Base-by-base conservation (phyloP, 83 land plant genomes). In the Larix sibirica region DNA sequence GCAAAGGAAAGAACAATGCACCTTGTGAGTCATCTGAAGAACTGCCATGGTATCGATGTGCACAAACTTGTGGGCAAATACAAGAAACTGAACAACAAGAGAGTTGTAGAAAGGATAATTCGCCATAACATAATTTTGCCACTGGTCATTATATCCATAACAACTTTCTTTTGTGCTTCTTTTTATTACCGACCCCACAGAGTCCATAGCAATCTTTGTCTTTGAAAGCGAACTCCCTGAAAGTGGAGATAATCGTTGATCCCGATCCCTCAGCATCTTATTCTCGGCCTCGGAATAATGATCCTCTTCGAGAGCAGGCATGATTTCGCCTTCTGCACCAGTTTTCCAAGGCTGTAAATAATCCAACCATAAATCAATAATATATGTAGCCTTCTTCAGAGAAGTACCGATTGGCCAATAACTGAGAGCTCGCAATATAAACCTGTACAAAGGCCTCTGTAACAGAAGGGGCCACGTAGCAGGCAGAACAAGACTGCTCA, bases 391-490 rank as follows among this genome's bases (percentile, higher is more conserved):
- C 87, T 94, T 93, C 84, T 89, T 93, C 10, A 94, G 86, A 28
- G 95, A 84, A 12, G 84, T 87, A 28, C 91, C 99, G 68, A 93
- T 70, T 0, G 99, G 99, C 85, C 94, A 93, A 44, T 85, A 91
- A 59, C 86, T 62, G 66, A 96, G 94, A 10, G 92, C 94, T 75
- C 99, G 88, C 83, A 90, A 78, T 9, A 94, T 82, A 74, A 88
- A 96, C 86, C 99, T 84, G 70, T 96, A 96, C 71, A 96, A 56
- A 42, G 99, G 97, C 88, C 96, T 91, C 79, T 93, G 95, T 23
- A 93, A 83, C 69, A 68, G 47, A 4, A 56, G 58, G 33, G 84
- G 85, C 90, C 89, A 92, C 6, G 60, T 54, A 26, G 17, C 36
- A 69, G 18, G 42, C 18, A 69, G 38, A 69, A 4, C 44, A 17